These are phyloP conservation scores for Alternaria rosae DNA, from an alignment of 2,329 filamentous ascomycete species.

Conservation along the genomic window DNA sequence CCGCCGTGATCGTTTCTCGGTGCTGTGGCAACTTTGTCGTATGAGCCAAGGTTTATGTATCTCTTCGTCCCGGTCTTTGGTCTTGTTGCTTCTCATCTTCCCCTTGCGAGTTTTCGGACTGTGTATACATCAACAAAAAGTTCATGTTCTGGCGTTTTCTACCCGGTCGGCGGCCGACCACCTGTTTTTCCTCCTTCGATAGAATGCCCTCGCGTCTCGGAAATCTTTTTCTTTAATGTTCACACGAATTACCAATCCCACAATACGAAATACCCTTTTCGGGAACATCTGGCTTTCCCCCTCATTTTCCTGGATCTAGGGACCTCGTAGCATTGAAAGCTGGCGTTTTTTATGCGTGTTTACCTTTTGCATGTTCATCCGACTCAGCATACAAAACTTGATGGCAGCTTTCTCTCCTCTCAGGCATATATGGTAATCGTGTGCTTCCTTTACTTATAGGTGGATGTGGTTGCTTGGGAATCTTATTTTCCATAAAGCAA, in stretches of 20 bases:
- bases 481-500: slow-evolving; percentile 5
- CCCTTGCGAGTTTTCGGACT: slow-evolving; percentile 22
- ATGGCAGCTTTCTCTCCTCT: slow-evolving; percentile 19
- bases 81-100: slow-evolving; percentile 32
- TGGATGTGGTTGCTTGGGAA: slow-evolving; percentile 5
- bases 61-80: slow-evolving; percentile 6
- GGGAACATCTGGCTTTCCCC: slow-evolving; percentile 16
- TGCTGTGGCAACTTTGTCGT: neutral
- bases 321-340: slow-evolving; percentile 35
- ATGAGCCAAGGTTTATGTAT: neutral
- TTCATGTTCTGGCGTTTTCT: slow-evolving; percentile 42
- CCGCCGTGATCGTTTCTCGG: slow-evolving; percentile 38
- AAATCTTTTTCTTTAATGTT: slow-evolving; percentile 29
- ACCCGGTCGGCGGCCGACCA: slow-evolving; percentile 32
- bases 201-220: slow-evolving; percentile 22
- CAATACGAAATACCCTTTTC: slow-evolving; percentile 36
- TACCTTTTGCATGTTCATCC: slow-evolving; percentile 29
- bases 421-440: slow-evolving; percentile 42
- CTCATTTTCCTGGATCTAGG: slow-evolving; percentile 24
- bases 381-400: slow-evolving; percentile 17
- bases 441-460: slow-evolving; percentile 20
- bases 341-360: slow-evolving; percentile 39
- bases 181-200: slow-evolving; percentile 20
- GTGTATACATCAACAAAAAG: slow-evolving; percentile 41
- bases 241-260: slow-evolving; percentile 29